Base-by-base conservation (phyloP, 2,329 filamentous ascomycete genomes). In the Pestalotiopsis sp. region DNA sequence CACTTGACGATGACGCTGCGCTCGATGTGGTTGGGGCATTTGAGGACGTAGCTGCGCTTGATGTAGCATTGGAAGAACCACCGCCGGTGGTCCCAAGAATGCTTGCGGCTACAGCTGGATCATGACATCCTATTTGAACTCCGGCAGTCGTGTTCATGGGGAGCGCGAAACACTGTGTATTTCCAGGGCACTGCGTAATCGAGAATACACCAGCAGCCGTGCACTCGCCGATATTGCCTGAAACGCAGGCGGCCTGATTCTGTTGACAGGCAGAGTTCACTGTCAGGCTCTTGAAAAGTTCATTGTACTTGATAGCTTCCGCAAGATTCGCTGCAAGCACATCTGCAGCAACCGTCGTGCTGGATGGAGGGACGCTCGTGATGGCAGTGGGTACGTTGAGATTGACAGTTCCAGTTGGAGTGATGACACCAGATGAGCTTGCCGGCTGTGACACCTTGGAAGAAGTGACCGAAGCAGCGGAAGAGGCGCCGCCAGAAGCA, bases 401-500 rank as follows among this genome's bases (percentile, higher is more conserved):
- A 69, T 82, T 78, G 1, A 81, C 76, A 1, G 74, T 71, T 6
- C 82, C 80, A 3, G 82, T 85, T 20, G 78, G 74, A 36, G 76
- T 74, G 36, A 77, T 73, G 1, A 71, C 69, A 23, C 70, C 70
- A 17, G 74, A 74, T 25, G 67, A 67, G 36, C 71, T 71, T 76
- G 95, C 98, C 81, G 96, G 98, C 79, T 98, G 97, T 82, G 97
- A 98, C 86, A 97, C 95, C 77, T 39, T 14, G 27, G 65, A 38
- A 14, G 36, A 67, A 25, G 9, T 27, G 36, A 9, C 27, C 9
- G 87, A 89, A 74, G 91, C 91, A 82, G 95, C 23, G 4, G 49
- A 52, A 25, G 64, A 63, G 38, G 7, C 25, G 36, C 9, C 61
- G 3, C n/a, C 25, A 12, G 67, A 66, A 20, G 7, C 36, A 38